Percentiles rank a stretch among this genome's conserved stretches.
phyloP scores from a whole-genome alignment of 768 basidiomycete genomes.

The Mycena galopus region DNA sequence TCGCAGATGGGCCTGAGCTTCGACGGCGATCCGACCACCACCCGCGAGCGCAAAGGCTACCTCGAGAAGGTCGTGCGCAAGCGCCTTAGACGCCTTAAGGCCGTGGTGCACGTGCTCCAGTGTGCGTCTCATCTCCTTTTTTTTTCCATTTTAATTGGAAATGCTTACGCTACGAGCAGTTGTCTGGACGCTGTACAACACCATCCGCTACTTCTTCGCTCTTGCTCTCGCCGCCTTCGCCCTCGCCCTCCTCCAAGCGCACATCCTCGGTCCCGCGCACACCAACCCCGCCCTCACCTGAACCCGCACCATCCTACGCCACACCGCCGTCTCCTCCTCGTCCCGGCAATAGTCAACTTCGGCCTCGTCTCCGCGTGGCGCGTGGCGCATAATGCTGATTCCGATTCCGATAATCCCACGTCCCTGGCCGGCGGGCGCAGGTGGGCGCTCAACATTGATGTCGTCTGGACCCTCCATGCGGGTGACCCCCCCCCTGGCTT shows the following conservation, averaged over 20 bases:
- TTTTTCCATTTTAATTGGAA: not conserved
- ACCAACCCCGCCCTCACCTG: slow-evolving; percentile 48
- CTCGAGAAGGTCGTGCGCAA: slow-evolving; percentile 42
- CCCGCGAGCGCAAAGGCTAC: slow-evolving; percentile 45
- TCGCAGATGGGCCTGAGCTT: slow-evolving; percentile 47
- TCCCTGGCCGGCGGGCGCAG: slow-evolving; percentile 55
- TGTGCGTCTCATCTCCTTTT: slow-evolving; percentile 48
- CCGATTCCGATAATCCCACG: too few species aligned
- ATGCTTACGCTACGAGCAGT: slow-evolving; percentile 49
- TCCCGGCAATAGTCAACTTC: slow-evolving; percentile 68
- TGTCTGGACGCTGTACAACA: slow-evolving; percentile 72
- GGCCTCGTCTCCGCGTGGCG: slow-evolving; percentile 69
- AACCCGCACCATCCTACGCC: slow-evolving; percentile 51
- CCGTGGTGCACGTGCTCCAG: slow-evolving; percentile 50
- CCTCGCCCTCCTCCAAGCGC: slow-evolving; percentile 56
- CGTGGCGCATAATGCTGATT: too few species aligned
- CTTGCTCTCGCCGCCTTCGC: slow-evolving; percentile 56
- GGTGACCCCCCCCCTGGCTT: too few species aligned
- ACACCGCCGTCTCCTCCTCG: slow-evolving; percentile 60
- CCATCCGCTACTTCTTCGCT: slow-evolving; percentile 75
- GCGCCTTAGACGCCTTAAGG: slow-evolving; percentile 47
- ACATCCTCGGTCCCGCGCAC: slow-evolving; percentile 49
- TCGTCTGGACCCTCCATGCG: too few species aligned
- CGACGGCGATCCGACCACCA: slow-evolving; percentile 42
- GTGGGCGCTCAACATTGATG: slow-evolving; percentile 77